A percentile compares a stretch with the other conserved stretches of the same genome.
These are phyloP conservation scores for Turritis glabra DNA, from an alignment of 345 rosid species.

Conservation along the genomic window DNA sequence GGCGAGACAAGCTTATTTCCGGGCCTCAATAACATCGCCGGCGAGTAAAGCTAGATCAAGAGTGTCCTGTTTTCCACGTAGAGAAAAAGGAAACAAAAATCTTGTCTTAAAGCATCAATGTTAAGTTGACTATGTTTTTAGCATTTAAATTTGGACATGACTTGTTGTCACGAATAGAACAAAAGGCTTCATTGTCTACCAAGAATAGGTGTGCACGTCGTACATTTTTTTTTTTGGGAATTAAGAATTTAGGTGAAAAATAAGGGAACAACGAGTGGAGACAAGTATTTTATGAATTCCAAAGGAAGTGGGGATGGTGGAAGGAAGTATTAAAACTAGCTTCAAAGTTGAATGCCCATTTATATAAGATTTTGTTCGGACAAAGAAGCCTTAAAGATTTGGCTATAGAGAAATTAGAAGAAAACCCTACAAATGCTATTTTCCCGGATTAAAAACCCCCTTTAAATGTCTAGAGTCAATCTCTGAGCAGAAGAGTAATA, in stretches of 20 bases:
- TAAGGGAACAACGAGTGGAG: neutral
- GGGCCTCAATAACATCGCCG: constrained; percentile 21
- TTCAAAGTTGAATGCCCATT: neutral
- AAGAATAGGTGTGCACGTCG: constrained; percentile 35
- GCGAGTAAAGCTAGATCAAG: neutral
- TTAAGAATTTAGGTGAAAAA: neutral
- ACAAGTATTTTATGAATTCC: neutral
- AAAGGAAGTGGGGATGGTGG: neutral
- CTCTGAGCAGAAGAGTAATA: constrained; percentile 75
- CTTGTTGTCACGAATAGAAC: constrained; percentile 35
- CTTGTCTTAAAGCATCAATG: constrained; percentile 18
- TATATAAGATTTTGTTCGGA: neutral
- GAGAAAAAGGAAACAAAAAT: neutral
- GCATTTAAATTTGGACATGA: constrained; percentile 21
- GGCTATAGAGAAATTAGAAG: neutral
- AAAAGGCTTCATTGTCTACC: constrained; percentile 4
- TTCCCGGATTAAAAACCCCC: neutral
- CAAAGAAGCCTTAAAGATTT: neutral
- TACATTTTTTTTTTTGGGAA: neutral
- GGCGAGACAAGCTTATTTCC: constrained; percentile 29
- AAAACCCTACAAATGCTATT: neutral
- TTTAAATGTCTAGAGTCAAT: constrained; percentile 30
- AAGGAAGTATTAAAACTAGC: neutral
- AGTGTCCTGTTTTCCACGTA: neutral
- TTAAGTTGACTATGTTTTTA: constrained; percentile 19